Evolutionary conservation across 106 monocot genomes (phyloP).

Genomic region (Hemerocallis citrina): DNA sequence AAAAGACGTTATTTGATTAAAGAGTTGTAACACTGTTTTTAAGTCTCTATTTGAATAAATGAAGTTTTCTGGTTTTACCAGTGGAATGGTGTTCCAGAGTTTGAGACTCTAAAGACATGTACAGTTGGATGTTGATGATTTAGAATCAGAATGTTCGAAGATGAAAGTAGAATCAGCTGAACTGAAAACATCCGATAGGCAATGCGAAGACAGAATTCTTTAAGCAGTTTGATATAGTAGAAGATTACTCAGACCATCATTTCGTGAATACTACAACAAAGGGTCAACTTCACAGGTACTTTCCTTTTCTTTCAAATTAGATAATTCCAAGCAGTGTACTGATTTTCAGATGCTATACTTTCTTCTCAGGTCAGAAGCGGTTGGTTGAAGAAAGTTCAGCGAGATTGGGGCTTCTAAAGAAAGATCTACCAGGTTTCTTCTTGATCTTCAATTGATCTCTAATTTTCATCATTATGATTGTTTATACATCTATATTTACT

Average conservation of each 20-base stretch:
- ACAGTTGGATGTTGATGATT: conserved; percentile 7
- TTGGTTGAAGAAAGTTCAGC: conserved; percentile 78
- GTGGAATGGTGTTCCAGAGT: conserved; percentile 16
- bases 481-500: too few species aligned
- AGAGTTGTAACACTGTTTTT: too few species aligned
- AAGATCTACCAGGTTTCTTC: conserved; percentile 82
- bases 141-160: conserved; percentile 2
- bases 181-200: conserved; percentile 1
- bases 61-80: conserved; percentile 10
- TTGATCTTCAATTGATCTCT: too few species aligned
- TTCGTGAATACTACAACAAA: conserved; percentile 31
- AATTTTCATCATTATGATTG: too few species aligned
- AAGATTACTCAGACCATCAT: conserved; percentile 78
- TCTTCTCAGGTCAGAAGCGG: conserved; percentile 44
- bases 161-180: conserved; percentile 10
- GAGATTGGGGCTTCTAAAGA: conserved; percentile 76
- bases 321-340: neutral
- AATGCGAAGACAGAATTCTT: conserved; percentile 21
- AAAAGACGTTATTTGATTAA: too few species aligned
- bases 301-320: neutral
- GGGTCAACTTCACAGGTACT: conserved; percentile 26
- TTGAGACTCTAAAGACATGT: conserved; percentile 20
- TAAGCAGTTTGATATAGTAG: conserved; percentile 61
- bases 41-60: too few species aligned
- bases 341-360: too few species aligned